Conservation (phyloP, 2,329 filamentous ascomycete genomes). For the Thielaviopsis punctulata region DNA sequence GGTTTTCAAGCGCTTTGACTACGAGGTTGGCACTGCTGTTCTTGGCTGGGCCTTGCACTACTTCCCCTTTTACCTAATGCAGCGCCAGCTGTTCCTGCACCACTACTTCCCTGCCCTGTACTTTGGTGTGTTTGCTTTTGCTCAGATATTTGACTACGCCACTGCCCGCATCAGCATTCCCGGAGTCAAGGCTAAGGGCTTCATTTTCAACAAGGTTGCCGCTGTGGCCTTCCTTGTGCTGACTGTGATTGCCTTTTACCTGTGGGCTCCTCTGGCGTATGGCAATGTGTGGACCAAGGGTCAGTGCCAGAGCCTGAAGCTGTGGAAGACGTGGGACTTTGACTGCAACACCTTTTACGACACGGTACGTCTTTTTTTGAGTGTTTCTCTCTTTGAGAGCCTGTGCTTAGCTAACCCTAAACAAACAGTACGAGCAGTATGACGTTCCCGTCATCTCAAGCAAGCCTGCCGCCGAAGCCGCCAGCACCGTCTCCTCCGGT, state of each 20-base stretch:
- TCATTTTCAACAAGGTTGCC: slow-evolving; percentile 56
- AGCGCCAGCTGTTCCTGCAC: slow-evolving; percentile 92
- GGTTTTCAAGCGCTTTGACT: slow-evolving; percentile 92
- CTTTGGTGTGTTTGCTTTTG: slow-evolving; percentile 79
- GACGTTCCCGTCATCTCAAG: slow-evolving; percentile 15
- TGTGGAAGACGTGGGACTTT: slow-evolving; percentile 87
- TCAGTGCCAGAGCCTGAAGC: slow-evolving; percentile 73
- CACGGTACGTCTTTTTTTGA: slow-evolving; percentile 44
- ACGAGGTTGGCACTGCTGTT: slow-evolving; percentile 79
- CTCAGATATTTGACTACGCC: slow-evolving; percentile 75
- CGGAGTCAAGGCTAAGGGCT: slow-evolving; percentile 46
- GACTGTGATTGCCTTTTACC: slow-evolving; percentile 56
- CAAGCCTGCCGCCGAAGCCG: slow-evolving; percentile 10
- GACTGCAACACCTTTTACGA: slow-evolving; percentile 90
- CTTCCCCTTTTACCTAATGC: slow-evolving; percentile 97
- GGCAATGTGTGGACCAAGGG: slow-evolving; percentile 86
- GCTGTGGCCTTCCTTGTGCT: slow-evolving; percentile 58
- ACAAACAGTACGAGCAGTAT: slow-evolving; percentile 32
- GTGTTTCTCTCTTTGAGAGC: not conserved
- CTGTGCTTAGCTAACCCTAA: not conserved
- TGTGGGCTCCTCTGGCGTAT: slow-evolving; percentile 83
- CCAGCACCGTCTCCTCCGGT: slow-evolving; percentile 1
- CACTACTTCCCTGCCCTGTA: slow-evolving; percentile 97
- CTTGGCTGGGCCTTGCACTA: slow-evolving; percentile 96
- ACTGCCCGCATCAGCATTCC: slow-evolving; percentile 55